Evolutionary conservation across 768 basidiomycete species (phyloP).

Genomic region (Tricholoma terreum): DNA sequence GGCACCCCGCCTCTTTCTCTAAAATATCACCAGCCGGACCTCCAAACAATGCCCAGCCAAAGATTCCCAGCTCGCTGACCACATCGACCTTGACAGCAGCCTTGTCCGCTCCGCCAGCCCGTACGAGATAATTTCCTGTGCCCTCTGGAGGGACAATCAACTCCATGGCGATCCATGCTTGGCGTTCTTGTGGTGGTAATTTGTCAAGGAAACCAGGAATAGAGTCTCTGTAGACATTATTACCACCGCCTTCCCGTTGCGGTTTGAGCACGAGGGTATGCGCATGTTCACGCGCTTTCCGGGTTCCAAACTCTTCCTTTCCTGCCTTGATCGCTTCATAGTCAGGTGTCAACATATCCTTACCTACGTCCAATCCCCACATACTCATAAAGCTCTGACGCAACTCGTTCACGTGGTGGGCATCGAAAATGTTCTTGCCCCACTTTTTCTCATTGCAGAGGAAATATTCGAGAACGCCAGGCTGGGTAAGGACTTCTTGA

Average conservation of each 20-base stretch:
- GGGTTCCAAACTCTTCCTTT: conserved; percentile 40
- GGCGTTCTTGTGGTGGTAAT: conserved; percentile 57
- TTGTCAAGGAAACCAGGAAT: conserved; percentile 75
- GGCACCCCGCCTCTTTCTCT: conserved; percentile 74
- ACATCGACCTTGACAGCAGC: conserved; percentile 59
- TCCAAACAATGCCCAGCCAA: conserved; percentile 84
- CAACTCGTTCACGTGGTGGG: conserved; percentile 48
- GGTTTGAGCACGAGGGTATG: conserved; percentile 84
- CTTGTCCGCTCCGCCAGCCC: conserved; percentile 53
- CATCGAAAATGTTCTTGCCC: conserved; percentile 27
- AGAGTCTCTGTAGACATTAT: conserved; percentile 85
- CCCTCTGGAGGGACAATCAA: conserved; percentile 78
- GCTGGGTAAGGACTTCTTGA: conserved; percentile 79
- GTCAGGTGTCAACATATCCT: conserved; percentile 33
- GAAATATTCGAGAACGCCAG: conserved; percentile 73
- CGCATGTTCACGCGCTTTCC: conserved; percentile 48
- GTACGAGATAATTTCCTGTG: conserved; percentile 70
- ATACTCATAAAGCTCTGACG: conserved; percentile 84
- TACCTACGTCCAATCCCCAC: conserved; percentile 72
- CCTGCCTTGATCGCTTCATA: conserved; percentile 21
- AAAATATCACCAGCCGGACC: conserved; percentile 35
- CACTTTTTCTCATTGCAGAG: conserved; percentile 42
- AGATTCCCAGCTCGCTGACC: conserved; percentile 89
- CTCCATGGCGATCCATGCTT: conserved; percentile 96
- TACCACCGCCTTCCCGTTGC: conserved; percentile 97